A percentile compares a stretch with the other conserved stretches of the same genome.
phyloP scores from a whole-genome alignment of 768 basidiomycete species.

The Suillus tomentosus region DNA sequence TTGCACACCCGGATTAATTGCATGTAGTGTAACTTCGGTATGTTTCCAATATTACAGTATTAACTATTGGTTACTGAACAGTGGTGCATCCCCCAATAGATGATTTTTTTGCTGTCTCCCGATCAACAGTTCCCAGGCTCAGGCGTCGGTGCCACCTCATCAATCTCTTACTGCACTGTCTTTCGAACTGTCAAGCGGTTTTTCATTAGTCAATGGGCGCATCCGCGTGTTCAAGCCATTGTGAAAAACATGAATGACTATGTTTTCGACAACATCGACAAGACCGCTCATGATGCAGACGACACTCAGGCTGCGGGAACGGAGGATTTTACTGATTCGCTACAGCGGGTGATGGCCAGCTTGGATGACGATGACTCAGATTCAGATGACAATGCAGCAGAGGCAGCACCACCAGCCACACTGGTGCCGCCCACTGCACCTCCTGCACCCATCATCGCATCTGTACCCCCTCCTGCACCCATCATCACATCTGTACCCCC shows the following conservation, averaged over 20 bases:
- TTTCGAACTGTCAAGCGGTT: slow-evolving; percentile 4
- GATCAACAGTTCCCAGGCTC: slow-evolving; percentile 5
- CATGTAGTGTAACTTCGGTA: slow-evolving; percentile 5
- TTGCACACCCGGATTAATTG: slow-evolving; percentile 7
- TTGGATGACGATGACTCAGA: not conserved
- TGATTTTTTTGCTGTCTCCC: slow-evolving; percentile 8
- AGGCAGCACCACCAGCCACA: not conserved
- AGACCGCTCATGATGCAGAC: not conserved
- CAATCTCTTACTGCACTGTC: slow-evolving; percentile 1
- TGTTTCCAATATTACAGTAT: not conserved
- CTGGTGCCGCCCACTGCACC: not conserved
- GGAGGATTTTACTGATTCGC: not conserved
- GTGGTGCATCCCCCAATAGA: not conserved
- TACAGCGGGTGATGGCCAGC: not conserved
- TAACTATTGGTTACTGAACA: not conserved
- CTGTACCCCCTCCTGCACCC: too few species aligned
- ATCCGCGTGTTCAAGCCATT: not conserved
- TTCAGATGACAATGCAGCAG: not conserved
- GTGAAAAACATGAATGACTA: slow-evolving; percentile 4
- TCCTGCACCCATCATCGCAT: not conserved
- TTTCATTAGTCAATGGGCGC: not conserved
- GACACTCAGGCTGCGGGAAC: not conserved
- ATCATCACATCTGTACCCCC: too few species aligned
- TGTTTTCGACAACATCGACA: slow-evolving; percentile 1
- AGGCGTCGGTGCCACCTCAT: not conserved